Evolutionary conservation across 495 filamentous ascomycete species (phyloP).

Genomic region (Neurospora tetrasperma): DNA sequence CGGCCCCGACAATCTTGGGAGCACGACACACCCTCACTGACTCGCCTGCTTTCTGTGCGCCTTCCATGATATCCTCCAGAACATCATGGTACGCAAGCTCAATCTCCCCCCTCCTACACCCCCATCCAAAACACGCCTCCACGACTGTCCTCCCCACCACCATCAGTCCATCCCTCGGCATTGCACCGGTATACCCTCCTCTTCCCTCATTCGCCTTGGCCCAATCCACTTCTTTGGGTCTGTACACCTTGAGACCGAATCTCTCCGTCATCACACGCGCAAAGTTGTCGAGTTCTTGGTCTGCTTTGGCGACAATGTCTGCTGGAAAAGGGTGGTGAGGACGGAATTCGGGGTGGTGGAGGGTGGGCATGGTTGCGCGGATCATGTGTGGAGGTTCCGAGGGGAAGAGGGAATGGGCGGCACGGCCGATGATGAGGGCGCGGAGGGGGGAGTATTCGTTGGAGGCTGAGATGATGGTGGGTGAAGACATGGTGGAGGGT

Average conservation of each 20-base stretch:
- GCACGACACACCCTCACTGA: not conserved
- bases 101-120: not conserved
- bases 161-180: constrained; percentile 4
- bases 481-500: not conserved
- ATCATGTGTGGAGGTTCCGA: constrained; percentile 2
- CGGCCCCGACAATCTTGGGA: not conserved
- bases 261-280: not conserved
- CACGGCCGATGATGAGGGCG: constrained; percentile 1
- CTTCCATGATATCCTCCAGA: not conserved
- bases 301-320: not conserved
- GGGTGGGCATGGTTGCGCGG: not conserved
- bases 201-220: not conserved
- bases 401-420: not conserved
- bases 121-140: not conserved
- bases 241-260: not conserved
- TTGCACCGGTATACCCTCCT: not conserved
- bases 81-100: not conserved
- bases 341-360: not conserved
- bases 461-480: not conserved
- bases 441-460: constrained; percentile 1
- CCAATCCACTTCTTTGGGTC: not conserved
- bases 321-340: not conserved
- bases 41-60: not conserved
- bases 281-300: not conserved
- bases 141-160: not conserved